Evolutionary conservation across 1,284 basidiomycete genomes (phyloP).

Genomic region (Apiotrichum montevideense): DNA sequence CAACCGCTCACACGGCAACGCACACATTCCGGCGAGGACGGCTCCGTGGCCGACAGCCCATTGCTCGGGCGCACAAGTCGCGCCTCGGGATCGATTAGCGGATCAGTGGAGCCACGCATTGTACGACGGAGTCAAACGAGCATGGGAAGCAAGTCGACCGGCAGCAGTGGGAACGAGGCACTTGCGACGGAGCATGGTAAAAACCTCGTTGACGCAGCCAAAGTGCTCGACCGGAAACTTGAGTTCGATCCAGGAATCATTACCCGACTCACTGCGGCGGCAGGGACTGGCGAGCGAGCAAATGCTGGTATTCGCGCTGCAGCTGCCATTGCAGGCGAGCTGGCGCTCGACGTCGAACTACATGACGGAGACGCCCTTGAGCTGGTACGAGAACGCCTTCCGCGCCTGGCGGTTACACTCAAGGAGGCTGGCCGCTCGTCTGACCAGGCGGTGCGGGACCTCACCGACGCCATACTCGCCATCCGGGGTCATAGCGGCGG

Average conservation of each 20-base stretch:
- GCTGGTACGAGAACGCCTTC: slow-evolving; percentile 20
- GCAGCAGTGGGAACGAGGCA: slow-evolving; percentile 2
- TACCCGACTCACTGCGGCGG: slow-evolving; percentile 21
- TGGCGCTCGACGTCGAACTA: slow-evolving; percentile 24
- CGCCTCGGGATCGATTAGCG: slow-evolving; percentile 1
- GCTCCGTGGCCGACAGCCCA: slow-evolving; percentile 13
- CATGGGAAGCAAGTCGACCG: slow-evolving; percentile 2
- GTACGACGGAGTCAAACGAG: slow-evolving; percentile 15
- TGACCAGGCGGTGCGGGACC: slow-evolving; percentile 36
- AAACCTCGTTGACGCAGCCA: slow-evolving; percentile 36
- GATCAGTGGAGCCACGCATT: slow-evolving; percentile 5
- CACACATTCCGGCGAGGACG: slow-evolving; percentile 5
- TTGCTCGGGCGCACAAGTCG: slow-evolving; percentile 11
- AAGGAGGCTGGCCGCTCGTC: slow-evolving; percentile 31
- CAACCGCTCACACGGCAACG: slow-evolving; percentile 6
- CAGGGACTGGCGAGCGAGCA: slow-evolving; percentile 25
- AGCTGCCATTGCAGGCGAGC: slow-evolving; percentile 21
- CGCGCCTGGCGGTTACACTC: slow-evolving; percentile 20
- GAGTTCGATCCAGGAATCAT: slow-evolving; percentile 27
- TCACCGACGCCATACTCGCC: slow-evolving; percentile 33
- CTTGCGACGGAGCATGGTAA: slow-evolving; percentile 35
- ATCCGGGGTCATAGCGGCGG: slow-evolving; percentile 4
- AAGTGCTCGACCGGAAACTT: slow-evolving; percentile 21
- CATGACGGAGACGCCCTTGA: slow-evolving; percentile 14
- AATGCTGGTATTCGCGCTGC: slow-evolving; percentile 27